Percentiles rank a stretch among this genome's conserved stretches.
These are phyloP conservation scores for Cyberlindnera xishuangbannaensis DNA, from an alignment of 805 yeast genomes.

Conservation along the genomic window DNA sequence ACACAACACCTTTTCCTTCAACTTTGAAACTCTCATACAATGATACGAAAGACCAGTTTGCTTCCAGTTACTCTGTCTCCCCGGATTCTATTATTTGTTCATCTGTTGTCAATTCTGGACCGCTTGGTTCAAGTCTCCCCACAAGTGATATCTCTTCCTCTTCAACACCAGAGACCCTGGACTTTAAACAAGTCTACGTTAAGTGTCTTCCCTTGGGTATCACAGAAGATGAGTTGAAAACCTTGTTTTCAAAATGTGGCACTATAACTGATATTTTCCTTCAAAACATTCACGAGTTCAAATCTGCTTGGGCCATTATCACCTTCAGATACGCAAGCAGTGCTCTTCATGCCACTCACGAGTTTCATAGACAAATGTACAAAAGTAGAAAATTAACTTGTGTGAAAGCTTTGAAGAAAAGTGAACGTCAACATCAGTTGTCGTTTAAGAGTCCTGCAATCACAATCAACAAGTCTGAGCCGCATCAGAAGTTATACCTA, in stretches of 20 bases:
- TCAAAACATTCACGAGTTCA: slow-evolving; percentile 36
- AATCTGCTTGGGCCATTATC: slow-evolving; percentile 40
- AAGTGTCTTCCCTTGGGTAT: slow-evolving; percentile 39
- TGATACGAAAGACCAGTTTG: no score
- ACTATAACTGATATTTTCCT: slow-evolving; percentile 45
- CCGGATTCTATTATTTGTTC: no score
- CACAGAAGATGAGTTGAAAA: slow-evolving; percentile 35
- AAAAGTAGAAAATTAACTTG: slow-evolving; percentile 26
- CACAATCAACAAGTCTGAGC: slow-evolving; percentile 1
- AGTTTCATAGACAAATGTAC: slow-evolving; percentile 25
- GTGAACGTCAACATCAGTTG: slow-evolving; percentile 17
- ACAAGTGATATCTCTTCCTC: no score
- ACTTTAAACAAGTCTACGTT: slow-evolving; percentile 35
- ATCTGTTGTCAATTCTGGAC: no score
- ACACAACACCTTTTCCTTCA: slow-evolving; percentile 5
- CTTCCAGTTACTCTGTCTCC: no score
- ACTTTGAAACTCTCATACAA: slow-evolving; percentile 2
- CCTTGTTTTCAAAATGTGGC: slow-evolving; percentile 43
- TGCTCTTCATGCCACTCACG: slow-evolving; percentile 38
- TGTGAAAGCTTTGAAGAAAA: slow-evolving; percentile 25
- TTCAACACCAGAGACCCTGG: no score
- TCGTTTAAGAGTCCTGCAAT: slow-evolving; percentile 1
- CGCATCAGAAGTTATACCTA: slow-evolving; percentile 14
- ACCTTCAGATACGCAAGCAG: slow-evolving; percentile 40
- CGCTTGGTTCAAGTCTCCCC: no score